Evolutionary conservation across 805 yeast genomes (phyloP), one percentile per base, ranked within the genome.

Genomic region (Blastobotrys peoriensis): DNA sequence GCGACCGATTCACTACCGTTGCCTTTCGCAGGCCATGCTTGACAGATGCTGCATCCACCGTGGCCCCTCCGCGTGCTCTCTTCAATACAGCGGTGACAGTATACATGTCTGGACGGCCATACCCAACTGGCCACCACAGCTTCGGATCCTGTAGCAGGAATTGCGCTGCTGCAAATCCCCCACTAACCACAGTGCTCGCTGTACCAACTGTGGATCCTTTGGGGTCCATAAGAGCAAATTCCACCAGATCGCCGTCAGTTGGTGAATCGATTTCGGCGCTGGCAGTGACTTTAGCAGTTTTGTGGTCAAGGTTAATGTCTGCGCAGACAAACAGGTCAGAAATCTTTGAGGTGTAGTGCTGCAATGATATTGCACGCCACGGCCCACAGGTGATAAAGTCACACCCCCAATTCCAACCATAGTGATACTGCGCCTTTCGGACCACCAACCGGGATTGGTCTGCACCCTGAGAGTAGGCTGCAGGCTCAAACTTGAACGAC

Each of bases 391-490:
- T 65, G 51, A 70, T 55, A 38, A 69, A 52, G 1, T 58, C 47
- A 3, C 74, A 58, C 10, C 78, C 79, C 80, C 79, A 75, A 55
- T 75, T 79, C 79, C 79, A 75, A 2, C 79, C 79, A 52, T 65
- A 75, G 49, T 71, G 75, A 52, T 73, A 74, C 50, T 73, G 79
- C 1, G 79, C 76, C 49, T 74, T 74, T 50, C 79, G 60, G 6
- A 69, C 66, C 44, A 69, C 66, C 45, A 68, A 53, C 25, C 79
- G 59, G 33, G 64, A 56, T 4, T 68, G 46, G 16, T 70, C 76
- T 3, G 76, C 78, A 49, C 69, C 66, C 5, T 34, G 16, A 13
- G 36, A 17, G 16, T 18, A 16, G 6, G n/a, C 20, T 10, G 9
- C 30, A 5, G 18, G 21, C 3, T 36, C 16, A 15, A 5, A 21